These are phyloP conservation scores for Nitzschia sp. DNA, from an alignment of 108 stramenopile genomes.

Conservation along the genomic window DNA sequence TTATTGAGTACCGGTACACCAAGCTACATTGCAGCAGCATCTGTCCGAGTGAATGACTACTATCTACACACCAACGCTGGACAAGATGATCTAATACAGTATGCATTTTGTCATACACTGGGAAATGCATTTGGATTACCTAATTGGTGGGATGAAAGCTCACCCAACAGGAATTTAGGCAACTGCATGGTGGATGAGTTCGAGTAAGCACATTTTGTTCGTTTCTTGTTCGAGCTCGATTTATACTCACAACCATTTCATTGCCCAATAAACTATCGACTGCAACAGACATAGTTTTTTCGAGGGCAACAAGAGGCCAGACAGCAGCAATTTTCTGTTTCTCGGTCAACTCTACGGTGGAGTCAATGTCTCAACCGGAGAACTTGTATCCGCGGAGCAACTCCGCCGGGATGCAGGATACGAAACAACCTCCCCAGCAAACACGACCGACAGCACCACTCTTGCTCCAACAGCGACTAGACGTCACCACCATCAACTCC, in stretches of 20 bases:
- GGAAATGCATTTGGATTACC: slow-evolving; percentile 79
- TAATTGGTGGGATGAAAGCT: slow-evolving; percentile 73
- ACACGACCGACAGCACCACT: not conserved
- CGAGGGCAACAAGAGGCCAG: slow-evolving; percentile 61
- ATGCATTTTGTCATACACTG: slow-evolving; percentile 72
- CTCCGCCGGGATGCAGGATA: not conserved
- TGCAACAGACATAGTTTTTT: slow-evolving; percentile 28
- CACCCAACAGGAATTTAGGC: slow-evolving; percentile 71
- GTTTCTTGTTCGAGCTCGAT: not conserved
- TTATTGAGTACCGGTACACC: slow-evolving; percentile 39
- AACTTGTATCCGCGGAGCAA: not conserved
- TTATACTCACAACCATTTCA: not conserved
- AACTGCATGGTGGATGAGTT: slow-evolving; percentile 84
- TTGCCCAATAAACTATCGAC: not conserved
- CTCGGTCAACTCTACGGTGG: slow-evolving; percentile 74
- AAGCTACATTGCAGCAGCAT: slow-evolving; percentile 55
- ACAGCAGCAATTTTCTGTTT: slow-evolving; percentile 57
- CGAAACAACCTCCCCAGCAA: not conserved
- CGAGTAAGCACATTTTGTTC: slow-evolving; percentile 15
- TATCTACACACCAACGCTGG: slow-evolving; percentile 51
- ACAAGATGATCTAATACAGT: slow-evolving; percentile 50
- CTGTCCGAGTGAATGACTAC: slow-evolving; percentile 80
- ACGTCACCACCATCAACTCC: not conserved
- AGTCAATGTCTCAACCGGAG: slow-evolving; percentile 30
- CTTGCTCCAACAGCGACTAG: not conserved